Evolutionary conservation across 2,329 filamentous ascomycete genomes (phyloP), one percentile per base, ranked within the genome.

Genomic region (Dissoconium aciculare): DNA sequence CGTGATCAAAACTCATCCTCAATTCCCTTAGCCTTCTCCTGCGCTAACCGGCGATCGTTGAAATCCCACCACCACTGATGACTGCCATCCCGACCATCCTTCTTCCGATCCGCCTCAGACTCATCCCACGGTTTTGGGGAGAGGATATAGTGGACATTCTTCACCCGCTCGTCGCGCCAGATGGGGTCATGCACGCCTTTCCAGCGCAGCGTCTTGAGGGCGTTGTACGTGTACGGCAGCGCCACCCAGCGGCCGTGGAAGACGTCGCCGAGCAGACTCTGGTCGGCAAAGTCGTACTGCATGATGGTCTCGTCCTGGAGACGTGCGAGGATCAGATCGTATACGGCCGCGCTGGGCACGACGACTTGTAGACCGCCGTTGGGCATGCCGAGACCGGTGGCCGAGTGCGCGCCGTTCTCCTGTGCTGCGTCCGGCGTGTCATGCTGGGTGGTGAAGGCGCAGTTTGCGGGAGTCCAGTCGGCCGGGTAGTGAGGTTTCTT

Each of bases 401-500:
- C 56, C 0, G 65, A 38, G 1, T 60, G 50, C 3, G 68, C 61
- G n/a, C 68, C 69, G 13, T 54, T 41, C 4, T 39, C 55, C 43
- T 74, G 69, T 25, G 69, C 69, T 6, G 50, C 40, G 12, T 64
- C 59, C 0, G 68, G 63, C 15, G 48, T 49, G 13, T 40, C 31
- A 42, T 74, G 71, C 43, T 74, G 71, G 2, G 59, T 58, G 1
- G 69, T 74, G 50, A 68, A 74, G 6, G 68, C 71, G 49, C 71
- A 75, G 39, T 74, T 74, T 32, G 59, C 57, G 0, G 70, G 67
- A 5, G 67, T 47, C 73, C 80, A 92, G 52, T 81, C 59, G 28
- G 59, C 55, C 0, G 83, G 83, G 55, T 92, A 92, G 57, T 91
- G 80, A 16, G 69, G 49, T 54, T 81, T 83, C 44, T 71, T 67